Conservation (phyloP, 2,329 filamentous ascomycete species). For the Scleromitrula shiraiana region DNA sequence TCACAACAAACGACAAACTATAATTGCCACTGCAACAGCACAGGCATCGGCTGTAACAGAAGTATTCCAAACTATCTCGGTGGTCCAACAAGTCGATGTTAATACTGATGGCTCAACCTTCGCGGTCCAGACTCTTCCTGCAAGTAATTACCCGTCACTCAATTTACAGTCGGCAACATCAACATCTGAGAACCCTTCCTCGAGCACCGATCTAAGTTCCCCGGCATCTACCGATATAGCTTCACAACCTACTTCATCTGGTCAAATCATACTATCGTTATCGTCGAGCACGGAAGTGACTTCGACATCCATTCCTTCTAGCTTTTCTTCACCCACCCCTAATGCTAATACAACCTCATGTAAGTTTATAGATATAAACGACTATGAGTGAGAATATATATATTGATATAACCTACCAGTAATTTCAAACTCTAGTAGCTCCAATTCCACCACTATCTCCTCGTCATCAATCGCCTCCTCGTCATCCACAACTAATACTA, state of each 20-base stretch:
- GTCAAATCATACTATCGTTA: constrained; percentile 17
- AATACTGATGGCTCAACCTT: constrained; percentile 25
- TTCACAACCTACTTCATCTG: constrained; percentile 8
- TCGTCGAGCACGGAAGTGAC: constrained; percentile 17
- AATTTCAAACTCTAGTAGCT: constrained; percentile 23
- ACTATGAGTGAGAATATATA: constrained; percentile 1
- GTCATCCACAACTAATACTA: constrained; percentile 11
- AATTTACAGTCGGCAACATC: constrained; percentile 9
- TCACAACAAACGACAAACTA: constrained; percentile 13
- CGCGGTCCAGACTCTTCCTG: constrained; percentile 15
- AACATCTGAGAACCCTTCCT: constrained; percentile 1
- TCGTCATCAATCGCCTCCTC: constrained; percentile 13
- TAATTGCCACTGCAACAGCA: constrained; percentile 2
- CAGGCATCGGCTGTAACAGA: constrained; percentile 19
- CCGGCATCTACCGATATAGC: background rate
- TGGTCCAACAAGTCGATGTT: constrained; percentile 27
- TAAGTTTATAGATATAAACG: constrained; percentile 14
- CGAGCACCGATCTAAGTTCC: background rate
- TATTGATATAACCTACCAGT: constrained; percentile 18
- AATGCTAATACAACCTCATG: constrained; percentile 27
- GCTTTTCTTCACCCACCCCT: constrained; percentile 23
- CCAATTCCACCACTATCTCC: constrained; percentile 5
- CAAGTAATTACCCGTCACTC: constrained; percentile 4
- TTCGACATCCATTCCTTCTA: constrained; percentile 23
- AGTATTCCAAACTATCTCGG: constrained; percentile 24